phyloP scores from a whole-genome alignment of 371 early-diverging fungal genomes.

The Mucor racemosus region DNA sequence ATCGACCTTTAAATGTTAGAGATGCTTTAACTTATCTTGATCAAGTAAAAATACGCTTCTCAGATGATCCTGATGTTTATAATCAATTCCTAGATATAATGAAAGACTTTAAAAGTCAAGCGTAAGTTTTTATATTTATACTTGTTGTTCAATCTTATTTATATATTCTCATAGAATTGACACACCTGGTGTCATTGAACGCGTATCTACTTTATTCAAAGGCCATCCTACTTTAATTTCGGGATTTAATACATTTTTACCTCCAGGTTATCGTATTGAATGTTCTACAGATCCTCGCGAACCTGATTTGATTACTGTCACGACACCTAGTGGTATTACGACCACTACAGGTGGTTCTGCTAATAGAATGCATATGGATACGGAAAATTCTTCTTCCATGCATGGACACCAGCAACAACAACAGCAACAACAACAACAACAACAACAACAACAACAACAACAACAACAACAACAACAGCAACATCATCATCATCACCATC shows the following conservation, averaged over 20 bases:
- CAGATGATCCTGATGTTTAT: conserved; percentile 94
- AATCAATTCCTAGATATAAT: conserved; percentile 98
- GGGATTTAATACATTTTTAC: conserved; percentile 99
- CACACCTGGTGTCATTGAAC: conserved; percentile 96
- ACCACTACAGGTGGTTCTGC: conserved; percentile 9
- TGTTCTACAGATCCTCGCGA: conserved; percentile 77
- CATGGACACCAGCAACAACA: conserved; percentile 8
- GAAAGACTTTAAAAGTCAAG: conserved; percentile 99
- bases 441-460: conserved; percentile 14
- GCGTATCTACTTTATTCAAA: conserved; percentile 93
- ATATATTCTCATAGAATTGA: conserved; percentile 21
- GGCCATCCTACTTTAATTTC: conserved; percentile 93
- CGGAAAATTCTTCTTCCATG: conserved; percentile 9
- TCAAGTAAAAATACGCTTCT: conserved; percentile 94
- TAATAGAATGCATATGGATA: background rate
- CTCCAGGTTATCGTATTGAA: conserved; percentile 97
- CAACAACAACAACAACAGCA: conserved; percentile 10
- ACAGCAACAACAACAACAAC: conserved; percentile 16
- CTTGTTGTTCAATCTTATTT: background rate
- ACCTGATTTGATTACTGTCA: conserved; percentile 80
- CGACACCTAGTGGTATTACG: conserved; percentile 75
- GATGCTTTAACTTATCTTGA: conserved; percentile 99
- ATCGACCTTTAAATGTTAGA: conserved; percentile 63
- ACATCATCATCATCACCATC: background rate
- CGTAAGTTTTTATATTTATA: conserved; percentile 55